Conservation (phyloP, 495 filamentous ascomycete species). For the Aspergillus campestris region DNA sequence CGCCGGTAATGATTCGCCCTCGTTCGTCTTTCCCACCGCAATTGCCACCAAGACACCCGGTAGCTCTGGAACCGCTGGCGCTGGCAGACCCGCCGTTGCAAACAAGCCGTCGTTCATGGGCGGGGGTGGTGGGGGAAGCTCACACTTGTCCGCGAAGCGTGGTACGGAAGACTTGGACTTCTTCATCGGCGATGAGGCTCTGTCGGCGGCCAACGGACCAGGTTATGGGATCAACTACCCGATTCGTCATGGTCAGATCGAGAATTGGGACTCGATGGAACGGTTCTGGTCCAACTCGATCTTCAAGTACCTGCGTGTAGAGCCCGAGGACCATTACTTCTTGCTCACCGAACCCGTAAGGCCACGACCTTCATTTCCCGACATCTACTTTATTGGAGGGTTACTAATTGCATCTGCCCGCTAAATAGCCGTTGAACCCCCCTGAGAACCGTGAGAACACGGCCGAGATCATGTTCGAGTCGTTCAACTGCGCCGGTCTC, state of each 20-base stretch:
- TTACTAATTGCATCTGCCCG: conserved; percentile 6
- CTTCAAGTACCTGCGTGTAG: conserved; percentile 97
- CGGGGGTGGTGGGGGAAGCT: conserved; percentile 72
- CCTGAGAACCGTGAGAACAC: conserved; percentile 99
- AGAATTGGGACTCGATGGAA: conserved; percentile 99
- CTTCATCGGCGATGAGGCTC: conserved; percentile 96
- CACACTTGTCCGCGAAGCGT: conserved; percentile 82
- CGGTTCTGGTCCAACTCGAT: conserved; percentile 99
- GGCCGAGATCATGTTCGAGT: conserved; percentile 99
- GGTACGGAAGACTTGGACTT: conserved; percentile 97
- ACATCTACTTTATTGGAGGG: not conserved
- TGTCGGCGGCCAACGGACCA: conserved; percentile 73
- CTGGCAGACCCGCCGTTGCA: conserved; percentile 78
- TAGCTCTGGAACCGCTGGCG: conserved; percentile 64
- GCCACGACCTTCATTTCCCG: not conserved
- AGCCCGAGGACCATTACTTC: conserved; percentile 97
- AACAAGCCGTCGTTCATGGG: conserved; percentile 93
- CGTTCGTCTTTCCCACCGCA: conserved; percentile 97
- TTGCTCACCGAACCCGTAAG: conserved; percentile 92
- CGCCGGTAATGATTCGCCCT: conserved; percentile 97
- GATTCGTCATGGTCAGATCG: conserved; percentile 93
- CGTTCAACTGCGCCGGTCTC: conserved; percentile 96
- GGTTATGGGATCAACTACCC: conserved; percentile 96
- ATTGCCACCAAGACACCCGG: conserved; percentile 87
- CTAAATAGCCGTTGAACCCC: conserved; percentile 77